A percentile compares a stretch with the other conserved stretches of the same genome.
Evolutionary conservation across 2,329 filamentous ascomycete genomes (phyloP).

Genomic region (Zymoseptoria ardabiliae): DNA sequence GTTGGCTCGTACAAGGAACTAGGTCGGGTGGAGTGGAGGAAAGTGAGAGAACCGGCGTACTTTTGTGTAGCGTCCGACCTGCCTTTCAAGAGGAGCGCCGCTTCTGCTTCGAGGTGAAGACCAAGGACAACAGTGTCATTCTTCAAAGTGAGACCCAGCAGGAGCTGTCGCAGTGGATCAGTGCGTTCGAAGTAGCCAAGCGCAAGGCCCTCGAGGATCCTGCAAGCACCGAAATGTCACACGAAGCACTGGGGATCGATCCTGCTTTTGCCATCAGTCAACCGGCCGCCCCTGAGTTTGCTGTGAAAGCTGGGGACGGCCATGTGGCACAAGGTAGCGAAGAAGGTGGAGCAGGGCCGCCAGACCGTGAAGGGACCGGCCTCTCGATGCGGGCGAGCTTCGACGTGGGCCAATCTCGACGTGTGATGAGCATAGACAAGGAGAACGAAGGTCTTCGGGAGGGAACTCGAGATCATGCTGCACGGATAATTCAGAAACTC

Average conservation of each 20-base stretch:
- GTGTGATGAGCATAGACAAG: conserved; percentile 44
- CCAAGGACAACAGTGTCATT: conserved; percentile 82
- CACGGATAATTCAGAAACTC: conserved; percentile 85
- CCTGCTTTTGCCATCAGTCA: conserved; percentile 90
- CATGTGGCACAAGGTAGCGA: conserved; percentile 49
- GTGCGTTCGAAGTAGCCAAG: conserved; percentile 89
- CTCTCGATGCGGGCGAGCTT: conserved; percentile 58
- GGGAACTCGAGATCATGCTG: conserved; percentile 69
- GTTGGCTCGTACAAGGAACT: conserved; percentile 77
- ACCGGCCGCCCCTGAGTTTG: conserved; percentile 82
- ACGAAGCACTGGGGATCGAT: conserved; percentile 42
- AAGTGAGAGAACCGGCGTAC: conserved; percentile 89
- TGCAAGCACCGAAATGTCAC: conserved; percentile 42
- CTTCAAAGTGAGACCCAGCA: conserved; percentile 88
- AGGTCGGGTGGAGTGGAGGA: conserved; percentile 82
- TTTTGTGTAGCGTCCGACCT: conserved; percentile 87
- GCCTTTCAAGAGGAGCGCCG: conserved; percentile 86
- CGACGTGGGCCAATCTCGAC: conserved; percentile 51
- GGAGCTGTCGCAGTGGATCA: conserved; percentile 91
- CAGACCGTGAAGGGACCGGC: conserved; percentile 37
- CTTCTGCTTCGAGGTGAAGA: conserved; percentile 98
- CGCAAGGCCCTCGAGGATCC: conserved; percentile 78
- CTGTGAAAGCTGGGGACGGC: conserved; percentile 67
- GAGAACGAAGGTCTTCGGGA: conserved; percentile 38
- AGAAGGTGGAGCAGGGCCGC: conserved; percentile 58